Percentiles rank a stretch among this genome's conserved stretches.
Conservation (phyloP, 2,329 filamentous ascomycete genomes). For the Calonectria naviculata region DNA sequence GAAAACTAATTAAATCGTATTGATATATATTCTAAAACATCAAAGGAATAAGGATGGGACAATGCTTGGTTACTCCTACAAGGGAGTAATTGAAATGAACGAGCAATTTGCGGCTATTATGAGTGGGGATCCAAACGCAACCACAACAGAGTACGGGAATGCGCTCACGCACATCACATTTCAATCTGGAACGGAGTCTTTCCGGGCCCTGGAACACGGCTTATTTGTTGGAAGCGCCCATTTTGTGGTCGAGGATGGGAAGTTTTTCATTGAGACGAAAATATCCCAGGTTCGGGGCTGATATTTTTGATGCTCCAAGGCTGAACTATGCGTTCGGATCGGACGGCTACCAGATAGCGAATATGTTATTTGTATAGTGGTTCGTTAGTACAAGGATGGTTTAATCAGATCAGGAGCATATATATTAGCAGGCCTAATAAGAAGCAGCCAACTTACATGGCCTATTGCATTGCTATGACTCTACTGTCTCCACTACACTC, state of each 20-base stretch:
- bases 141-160: not conserved
- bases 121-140: not conserved
- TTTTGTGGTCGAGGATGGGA: constrained; percentile 4
- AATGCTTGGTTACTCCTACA: not conserved
- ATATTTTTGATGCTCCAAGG: not conserved
- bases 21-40: too few relatives aligned
- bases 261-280: constrained; percentile 5
- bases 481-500: too few relatives aligned
- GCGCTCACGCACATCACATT: constrained; percentile 2
- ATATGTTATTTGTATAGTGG: too few relatives aligned
- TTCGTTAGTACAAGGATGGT: too few relatives aligned
- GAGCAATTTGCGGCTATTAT: constrained; percentile 3
- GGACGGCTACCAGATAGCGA: too few relatives aligned
- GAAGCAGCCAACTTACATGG: too few relatives aligned
- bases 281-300: not conserved
- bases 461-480: too few relatives aligned
- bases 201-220: not conserved
- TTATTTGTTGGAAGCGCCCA: constrained; percentile 12
- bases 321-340: too few relatives aligned
- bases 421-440: too few relatives aligned
- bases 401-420: too few relatives aligned
- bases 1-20: not conserved
- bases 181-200: not conserved
- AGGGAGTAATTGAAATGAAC: constrained; percentile 4
- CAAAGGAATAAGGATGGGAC: not conserved